Evolutionary conservation across 306 rosid species (phyloP).

Genomic region (Cucurbita maxima): DNA sequence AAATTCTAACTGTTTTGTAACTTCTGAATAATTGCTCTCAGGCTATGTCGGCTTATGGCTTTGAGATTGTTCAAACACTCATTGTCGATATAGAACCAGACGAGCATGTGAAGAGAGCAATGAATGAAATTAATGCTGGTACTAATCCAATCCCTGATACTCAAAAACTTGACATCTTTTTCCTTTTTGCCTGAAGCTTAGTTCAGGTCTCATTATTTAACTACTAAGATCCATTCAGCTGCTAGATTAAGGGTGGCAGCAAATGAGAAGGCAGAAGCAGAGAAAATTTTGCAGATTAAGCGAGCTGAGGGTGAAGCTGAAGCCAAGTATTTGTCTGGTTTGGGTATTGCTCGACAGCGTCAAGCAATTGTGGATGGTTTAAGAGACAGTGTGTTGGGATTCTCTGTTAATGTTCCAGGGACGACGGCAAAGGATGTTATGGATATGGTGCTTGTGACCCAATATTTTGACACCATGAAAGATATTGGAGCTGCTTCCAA

Average conservation of each 20-base stretch:
- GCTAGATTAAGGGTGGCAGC: conserved; percentile 86
- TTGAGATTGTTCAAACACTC: conserved; percentile 84
- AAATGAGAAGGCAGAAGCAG: conserved; percentile 90
- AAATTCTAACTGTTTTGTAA: neutral
- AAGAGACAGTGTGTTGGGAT: conserved; percentile 85
- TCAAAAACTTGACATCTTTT: neutral
- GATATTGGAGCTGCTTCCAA: conserved; percentile 88
- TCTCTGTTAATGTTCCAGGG: conserved; percentile 82
- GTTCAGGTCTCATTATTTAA: neutral
- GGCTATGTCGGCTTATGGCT: conserved; percentile 98
- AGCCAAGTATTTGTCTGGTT: conserved; percentile 70
- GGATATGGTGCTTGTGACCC: conserved; percentile 98
- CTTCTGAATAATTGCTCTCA: conserved; percentile 10
- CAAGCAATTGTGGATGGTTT: conserved; percentile 92
- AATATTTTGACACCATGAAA: conserved; percentile 93
- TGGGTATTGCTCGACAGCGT: conserved; percentile 91
- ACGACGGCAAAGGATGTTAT: conserved; percentile 81
- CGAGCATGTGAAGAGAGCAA: conserved; percentile 80
- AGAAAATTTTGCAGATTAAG: conserved; percentile 76
- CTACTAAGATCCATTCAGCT: conserved; percentile 26
- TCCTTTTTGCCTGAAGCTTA: neutral
- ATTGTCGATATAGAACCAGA: conserved; percentile 86
- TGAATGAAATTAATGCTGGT: conserved; percentile 98
- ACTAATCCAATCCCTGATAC: conserved; percentile 7
- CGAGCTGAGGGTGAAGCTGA: conserved; percentile 96